Percentiles rank a stretch among this genome's conserved stretches.
phyloP scores from a whole-genome alignment of 2,329 filamentous ascomycete species.

The Paecilomyces dactylethromorphus region DNA sequence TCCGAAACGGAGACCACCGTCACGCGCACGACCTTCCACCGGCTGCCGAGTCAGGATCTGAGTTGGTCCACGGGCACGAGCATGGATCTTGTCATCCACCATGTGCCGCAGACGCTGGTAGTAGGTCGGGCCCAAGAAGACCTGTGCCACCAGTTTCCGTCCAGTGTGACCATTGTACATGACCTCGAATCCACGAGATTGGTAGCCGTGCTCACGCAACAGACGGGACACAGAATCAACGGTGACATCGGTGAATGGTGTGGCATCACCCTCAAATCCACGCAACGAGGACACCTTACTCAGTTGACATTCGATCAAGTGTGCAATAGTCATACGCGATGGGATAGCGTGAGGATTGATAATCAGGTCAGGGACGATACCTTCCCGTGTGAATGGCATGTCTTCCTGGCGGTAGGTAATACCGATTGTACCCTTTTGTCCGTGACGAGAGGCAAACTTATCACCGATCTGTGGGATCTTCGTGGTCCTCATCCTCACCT shows the following conservation, averaged over 20 bases:
- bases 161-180: conserved; percentile 99
- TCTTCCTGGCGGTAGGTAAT: conserved; percentile 97
- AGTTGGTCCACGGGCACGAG: conserved; percentile 90
- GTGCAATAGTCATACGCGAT: conserved; percentile 99
- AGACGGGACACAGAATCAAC: conserved; percentile 87
- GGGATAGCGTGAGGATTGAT: conserved; percentile 99
- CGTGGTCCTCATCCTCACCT: conserved; percentile 93
- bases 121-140: conserved; percentile 97
- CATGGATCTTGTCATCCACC: conserved; percentile 99
- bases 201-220: conserved; percentile 83
- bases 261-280: conserved; percentile 94
- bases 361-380: conserved; percentile 88
- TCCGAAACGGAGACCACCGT: conserved; percentile 97
- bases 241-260: conserved; percentile 95
- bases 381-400: conserved; percentile 94
- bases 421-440: conserved; percentile 98
- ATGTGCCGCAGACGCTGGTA: conserved; percentile 98
- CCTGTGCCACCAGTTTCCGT: conserved; percentile 83
- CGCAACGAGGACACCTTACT: conserved; percentile 92
- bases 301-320: conserved; percentile 97
- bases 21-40: conserved; percentile 94
- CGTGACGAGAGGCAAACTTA: conserved; percentile 98
- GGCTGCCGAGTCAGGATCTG: conserved; percentile 97
- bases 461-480: conserved; percentile 98
- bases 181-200: conserved; percentile 93